These are phyloP conservation scores for Neophaeococcomyces mojaviensis DNA, from an alignment of 2,329 filamentous ascomycete genomes.

Conservation along the genomic window DNA sequence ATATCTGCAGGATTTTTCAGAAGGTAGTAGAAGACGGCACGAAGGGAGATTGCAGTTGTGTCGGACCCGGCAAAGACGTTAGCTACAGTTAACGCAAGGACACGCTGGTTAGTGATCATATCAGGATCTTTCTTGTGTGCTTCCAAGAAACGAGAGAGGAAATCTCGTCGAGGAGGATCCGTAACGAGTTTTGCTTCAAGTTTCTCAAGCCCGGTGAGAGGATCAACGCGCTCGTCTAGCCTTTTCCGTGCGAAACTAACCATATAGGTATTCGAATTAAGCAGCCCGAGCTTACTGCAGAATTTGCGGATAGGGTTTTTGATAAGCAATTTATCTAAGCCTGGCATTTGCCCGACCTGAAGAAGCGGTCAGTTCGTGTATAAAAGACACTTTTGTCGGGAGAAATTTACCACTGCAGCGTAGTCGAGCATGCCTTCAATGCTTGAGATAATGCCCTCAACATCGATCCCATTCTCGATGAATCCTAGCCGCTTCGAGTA, in stretches of 20 bases:
- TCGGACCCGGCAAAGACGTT: slow-evolving; percentile 58
- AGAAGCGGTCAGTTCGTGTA: no score
- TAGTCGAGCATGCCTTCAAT: slow-evolving; percentile 27
- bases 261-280: slow-evolving; percentile 17
- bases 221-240: slow-evolving; percentile 16
- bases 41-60: slow-evolving; percentile 68
- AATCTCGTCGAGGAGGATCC: slow-evolving; percentile 19
- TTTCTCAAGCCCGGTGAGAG: slow-evolving; percentile 9
- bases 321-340: slow-evolving; percentile 29
- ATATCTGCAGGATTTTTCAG: slow-evolving; percentile 50
- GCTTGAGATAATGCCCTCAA: slow-evolving; percentile 27
- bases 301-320: slow-evolving; percentile 28
- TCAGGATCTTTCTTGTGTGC: slow-evolving; percentile 14
- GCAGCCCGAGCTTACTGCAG: slow-evolving; percentile 20
- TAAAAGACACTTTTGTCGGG: no score
- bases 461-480: slow-evolving; percentile 27
- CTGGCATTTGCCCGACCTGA: slow-evolving; percentile 30
- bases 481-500: slow-evolving; percentile 30
- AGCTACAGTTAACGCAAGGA: slow-evolving; percentile 20
- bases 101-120: neutral
- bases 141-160: slow-evolving; percentile 22
- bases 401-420: no score
- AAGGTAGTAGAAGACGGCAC: slow-evolving; percentile 66
- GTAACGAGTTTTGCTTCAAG: slow-evolving; percentile 10
- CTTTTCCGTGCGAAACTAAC: slow-evolving; percentile 15